These are phyloP conservation scores for Acanthamoeba lenticulata DNA, from an alignment of 208 protist genomes.

Conservation along the genomic window DNA sequence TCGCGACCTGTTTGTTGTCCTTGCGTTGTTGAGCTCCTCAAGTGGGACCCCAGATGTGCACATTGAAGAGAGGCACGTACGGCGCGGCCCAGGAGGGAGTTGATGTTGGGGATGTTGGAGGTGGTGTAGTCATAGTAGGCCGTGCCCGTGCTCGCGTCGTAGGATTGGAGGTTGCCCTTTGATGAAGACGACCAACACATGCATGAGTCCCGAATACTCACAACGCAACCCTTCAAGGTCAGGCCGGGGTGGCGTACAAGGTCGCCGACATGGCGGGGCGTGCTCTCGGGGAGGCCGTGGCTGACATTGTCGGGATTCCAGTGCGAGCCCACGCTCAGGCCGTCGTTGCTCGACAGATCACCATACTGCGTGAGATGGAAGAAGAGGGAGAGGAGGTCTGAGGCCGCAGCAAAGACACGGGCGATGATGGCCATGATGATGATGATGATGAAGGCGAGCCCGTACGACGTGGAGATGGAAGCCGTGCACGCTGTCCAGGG, in stretches of 20 bases:
- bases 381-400: not conserved
- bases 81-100: not conserved
- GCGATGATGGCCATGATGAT: not conserved
- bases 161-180: not conserved
- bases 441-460: not conserved
- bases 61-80: not conserved
- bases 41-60: not conserved
- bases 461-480: not conserved
- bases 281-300: not conserved
- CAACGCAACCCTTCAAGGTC: not conserved
- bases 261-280: not conserved
- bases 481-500: not conserved
- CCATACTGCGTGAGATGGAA: not conserved
- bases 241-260: not conserved
- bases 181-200: too few species aligned
- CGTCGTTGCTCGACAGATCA: not conserved
- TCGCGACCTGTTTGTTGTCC: not conserved
- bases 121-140: not conserved
- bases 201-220: too few species aligned
- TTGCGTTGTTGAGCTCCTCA: not conserved
- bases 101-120: not conserved
- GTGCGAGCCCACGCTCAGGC: not conserved
- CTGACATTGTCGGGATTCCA: not conserved
- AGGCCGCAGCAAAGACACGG: not conserved
- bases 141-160: not conserved